Conservation (phyloP, 805 yeast genomes). For the Myxozyma monticola region DNA sequence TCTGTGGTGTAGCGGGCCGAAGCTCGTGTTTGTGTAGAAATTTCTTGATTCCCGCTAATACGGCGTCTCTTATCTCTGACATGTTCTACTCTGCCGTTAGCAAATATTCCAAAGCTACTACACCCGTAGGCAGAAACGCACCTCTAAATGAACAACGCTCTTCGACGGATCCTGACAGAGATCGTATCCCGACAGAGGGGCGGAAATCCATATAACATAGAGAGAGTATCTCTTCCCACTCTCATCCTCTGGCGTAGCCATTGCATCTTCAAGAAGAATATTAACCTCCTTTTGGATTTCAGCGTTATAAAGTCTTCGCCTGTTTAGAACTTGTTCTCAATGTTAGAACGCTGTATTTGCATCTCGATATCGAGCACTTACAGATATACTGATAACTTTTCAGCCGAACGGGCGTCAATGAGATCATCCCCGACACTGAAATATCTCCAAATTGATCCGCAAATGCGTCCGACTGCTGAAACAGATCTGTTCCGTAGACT, state of each 20-base stretch:
- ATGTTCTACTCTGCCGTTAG: slow-evolving; percentile 1
- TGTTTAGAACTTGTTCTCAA: slow-evolving; percentile 4
- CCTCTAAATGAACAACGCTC: slow-evolving; percentile 11
- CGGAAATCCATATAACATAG: slow-evolving; percentile 14
- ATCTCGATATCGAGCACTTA: not conserved
- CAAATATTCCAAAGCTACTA: not conserved
- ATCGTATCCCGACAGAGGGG: slow-evolving; percentile 19
- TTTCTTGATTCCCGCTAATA: not conserved
- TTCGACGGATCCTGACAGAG: slow-evolving; percentile 30
- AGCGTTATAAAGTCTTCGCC: slow-evolving; percentile 4
- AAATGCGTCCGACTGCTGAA: not conserved
- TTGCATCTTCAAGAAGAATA: not conserved
- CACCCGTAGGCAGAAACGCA: not conserved
- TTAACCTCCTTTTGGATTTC: slow-evolving; percentile 8
- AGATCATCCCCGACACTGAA: slow-evolving; percentile 5
- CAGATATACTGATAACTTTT: slow-evolving; percentile 24
- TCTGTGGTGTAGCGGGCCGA: not conserved
- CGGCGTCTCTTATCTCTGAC: not conserved
- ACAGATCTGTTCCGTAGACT: slow-evolving; percentile 7
- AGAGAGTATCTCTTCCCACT: not conserved
- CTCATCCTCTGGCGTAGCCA: not conserved
- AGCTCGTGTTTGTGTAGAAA: not conserved
- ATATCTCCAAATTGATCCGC: not conserved
- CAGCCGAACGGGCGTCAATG: not conserved
- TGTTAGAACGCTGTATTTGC: not conserved